phyloP scores from a whole-genome alignment of 2,329 filamentous ascomycete genomes.

The Fusarium redolens region DNA sequence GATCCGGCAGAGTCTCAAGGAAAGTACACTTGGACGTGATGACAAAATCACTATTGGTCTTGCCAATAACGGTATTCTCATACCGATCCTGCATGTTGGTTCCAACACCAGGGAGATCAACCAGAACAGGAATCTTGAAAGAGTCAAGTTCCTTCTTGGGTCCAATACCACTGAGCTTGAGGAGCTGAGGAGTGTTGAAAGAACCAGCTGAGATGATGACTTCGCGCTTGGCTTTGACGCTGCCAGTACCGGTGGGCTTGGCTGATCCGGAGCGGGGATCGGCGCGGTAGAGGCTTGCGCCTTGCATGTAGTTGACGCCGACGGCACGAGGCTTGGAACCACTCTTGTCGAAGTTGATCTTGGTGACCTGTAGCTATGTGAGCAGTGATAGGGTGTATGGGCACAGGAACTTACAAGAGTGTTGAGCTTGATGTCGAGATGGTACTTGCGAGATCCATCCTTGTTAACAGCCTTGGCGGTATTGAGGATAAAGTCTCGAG shows the following conservation, averaged over 20 bases:
- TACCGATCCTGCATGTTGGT: constrained; percentile 69
- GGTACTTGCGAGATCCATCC: constrained; percentile 44
- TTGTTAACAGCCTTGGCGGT: constrained; percentile 38
- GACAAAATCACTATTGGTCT: constrained; percentile 29
- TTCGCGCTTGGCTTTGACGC: constrained; percentile 41
- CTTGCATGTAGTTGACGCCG: constrained; percentile 49
- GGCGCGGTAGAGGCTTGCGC: constrained; percentile 38
- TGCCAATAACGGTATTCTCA: constrained; percentile 45
- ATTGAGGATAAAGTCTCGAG: constrained; percentile 65
- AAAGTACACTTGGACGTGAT: constrained; percentile 41
- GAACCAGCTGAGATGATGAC: constrained; percentile 62
- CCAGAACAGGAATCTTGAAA: constrained; percentile 48
- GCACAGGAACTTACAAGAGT: constrained; percentile 17
- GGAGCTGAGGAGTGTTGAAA: constrained; percentile 62
- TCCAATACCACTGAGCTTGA: constrained; percentile 59
- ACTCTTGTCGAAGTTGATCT: constrained; percentile 51
- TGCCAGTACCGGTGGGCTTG: constrained; percentile 8
- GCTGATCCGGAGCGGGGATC: constrained; percentile 38
- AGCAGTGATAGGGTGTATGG: accelerated
- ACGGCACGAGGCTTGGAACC: constrained; percentile 47
- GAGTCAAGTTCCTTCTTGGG: constrained; percentile 41
- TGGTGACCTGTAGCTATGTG: constrained; percentile 38
- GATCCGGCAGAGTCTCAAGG: constrained; percentile 26
- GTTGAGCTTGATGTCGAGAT: constrained; percentile 44
- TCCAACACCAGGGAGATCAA: constrained; percentile 65